A percentile compares a stretch with the other conserved stretches of the same genome.
phyloP scores from a whole-genome alignment of 2,329 filamentous ascomycete genomes.

The Nemania sp. region DNA sequence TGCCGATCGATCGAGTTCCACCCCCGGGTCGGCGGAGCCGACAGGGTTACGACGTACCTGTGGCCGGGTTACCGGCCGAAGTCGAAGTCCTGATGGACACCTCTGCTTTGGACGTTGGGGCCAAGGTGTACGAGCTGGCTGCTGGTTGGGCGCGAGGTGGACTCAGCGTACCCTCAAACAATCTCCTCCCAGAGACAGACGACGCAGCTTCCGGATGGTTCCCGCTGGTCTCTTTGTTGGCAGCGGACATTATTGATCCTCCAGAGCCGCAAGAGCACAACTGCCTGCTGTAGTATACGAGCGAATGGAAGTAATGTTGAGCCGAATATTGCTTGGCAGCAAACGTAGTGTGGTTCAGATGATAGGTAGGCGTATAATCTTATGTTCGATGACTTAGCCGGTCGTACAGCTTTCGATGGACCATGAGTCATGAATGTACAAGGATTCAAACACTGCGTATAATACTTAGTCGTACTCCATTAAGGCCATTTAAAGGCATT shows the following conservation, averaged over 20 bases:
- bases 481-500: too few relatives aligned
- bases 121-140: conserved; percentile 34
- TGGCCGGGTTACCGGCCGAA: conserved; percentile 17
- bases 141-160: conserved; percentile 27
- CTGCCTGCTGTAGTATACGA: too few relatives aligned
- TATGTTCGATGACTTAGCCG: background rate
- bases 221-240: conserved; percentile 7
- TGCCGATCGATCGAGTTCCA: background rate
- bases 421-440: too few relatives aligned
- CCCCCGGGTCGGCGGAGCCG: conserved; percentile 1
- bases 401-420: background rate
- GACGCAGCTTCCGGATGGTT: conserved; percentile 3
- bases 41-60: conserved; percentile 26
- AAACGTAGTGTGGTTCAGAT: too few relatives aligned
- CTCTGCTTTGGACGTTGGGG: conserved; percentile 31
- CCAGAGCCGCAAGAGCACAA: background rate
- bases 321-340: too few relatives aligned
- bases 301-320: background rate
- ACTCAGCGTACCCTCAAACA: conserved; percentile 33
- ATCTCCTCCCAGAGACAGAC: conserved; percentile 14
- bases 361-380: too few relatives aligned
- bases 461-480: too few relatives aligned
- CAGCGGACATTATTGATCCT: conserved; percentile 7
- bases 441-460: too few relatives aligned
- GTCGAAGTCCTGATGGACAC: conserved; percentile 31